Evolutionary conservation across 2,329 filamentous ascomycete species (phyloP).

Genomic region (Alternaria incomplexa): DNA sequence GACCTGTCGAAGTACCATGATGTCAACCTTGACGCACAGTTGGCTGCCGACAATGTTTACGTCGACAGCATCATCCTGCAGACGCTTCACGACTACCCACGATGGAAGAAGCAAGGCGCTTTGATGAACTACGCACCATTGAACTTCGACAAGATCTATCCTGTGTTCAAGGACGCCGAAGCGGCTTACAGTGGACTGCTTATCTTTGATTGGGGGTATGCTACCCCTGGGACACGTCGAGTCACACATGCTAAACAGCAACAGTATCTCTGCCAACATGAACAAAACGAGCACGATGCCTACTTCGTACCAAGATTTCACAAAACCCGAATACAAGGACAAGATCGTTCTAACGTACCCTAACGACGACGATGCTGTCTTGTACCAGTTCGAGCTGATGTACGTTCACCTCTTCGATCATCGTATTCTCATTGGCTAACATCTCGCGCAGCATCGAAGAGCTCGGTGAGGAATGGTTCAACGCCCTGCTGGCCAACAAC

Average conservation of each 20-base stretch:
- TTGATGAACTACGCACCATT: constrained; percentile 59
- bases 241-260: not conserved
- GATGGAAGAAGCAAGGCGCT: constrained; percentile 57
- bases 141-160: constrained; percentile 54
- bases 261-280: constrained; percentile 47
- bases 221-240: not conserved
- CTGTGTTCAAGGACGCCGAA: constrained; percentile 51
- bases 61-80: constrained; percentile 58
- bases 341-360: constrained; percentile 56
- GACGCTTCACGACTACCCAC: constrained; percentile 59
- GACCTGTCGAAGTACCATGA: constrained; percentile 65
- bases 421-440: not conserved
- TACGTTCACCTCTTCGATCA: constrained; percentile 5
- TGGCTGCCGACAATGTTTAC: constrained; percentile 43
- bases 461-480: constrained; percentile 57
- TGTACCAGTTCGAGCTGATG: constrained; percentile 59
- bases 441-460: constrained; percentile 30
- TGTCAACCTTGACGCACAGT: constrained; percentile 54
- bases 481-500: constrained; percentile 56
- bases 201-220: constrained; percentile 39
- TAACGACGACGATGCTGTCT: constrained; percentile 64
- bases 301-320: constrained; percentile 52
- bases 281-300: constrained; percentile 42
- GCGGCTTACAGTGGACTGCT: constrained; percentile 54
- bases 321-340: constrained; percentile 58